Evolutionary conservation across 306 rosid genomes (phyloP).

Genomic region (Acacia crassicarpa): DNA sequence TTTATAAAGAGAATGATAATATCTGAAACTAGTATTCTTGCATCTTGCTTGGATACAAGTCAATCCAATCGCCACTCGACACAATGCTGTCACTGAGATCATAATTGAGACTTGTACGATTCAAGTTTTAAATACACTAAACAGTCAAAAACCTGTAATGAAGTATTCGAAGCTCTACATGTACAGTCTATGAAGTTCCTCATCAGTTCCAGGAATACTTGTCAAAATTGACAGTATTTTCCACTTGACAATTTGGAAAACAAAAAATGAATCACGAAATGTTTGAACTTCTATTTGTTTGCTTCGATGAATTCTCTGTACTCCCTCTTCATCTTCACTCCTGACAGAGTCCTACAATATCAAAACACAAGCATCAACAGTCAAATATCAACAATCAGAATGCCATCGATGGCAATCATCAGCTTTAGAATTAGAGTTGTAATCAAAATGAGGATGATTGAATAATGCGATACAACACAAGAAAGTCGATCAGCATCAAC

Average conservation of each 20-base stretch:
- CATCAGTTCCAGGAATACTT: slow-evolving; percentile 29
- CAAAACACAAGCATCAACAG: slow-evolving; percentile 15
- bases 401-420: not conserved
- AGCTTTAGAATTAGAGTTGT: not conserved
- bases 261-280: slow-evolving; percentile 62
- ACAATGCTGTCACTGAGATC: not conserved
- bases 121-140: not conserved
- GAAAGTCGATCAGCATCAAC: not conserved
- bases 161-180: slow-evolving; percentile 20
- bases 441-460: not conserved
- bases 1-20: not conserved
- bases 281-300: slow-evolving; percentile 49
- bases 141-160: slow-evolving; percentile 11
- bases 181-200: slow-evolving; percentile 45
- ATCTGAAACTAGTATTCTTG: not conserved
- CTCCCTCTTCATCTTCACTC: slow-evolving; percentile 94
- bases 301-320: slow-evolving; percentile 81
- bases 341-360: slow-evolving; percentile 69
- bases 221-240: slow-evolving; percentile 50
- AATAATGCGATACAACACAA: not conserved
- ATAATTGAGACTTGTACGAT: not conserved
- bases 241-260: slow-evolving; percentile 44
- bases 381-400: not conserved
- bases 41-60: slow-evolving; percentile 12
- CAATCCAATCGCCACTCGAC: slow-evolving; percentile 7